These are phyloP conservation scores for Rutidosis leptorrhynchoides DNA, from an alignment of 129 eudicot genomes.

Conservation along the genomic window DNA sequence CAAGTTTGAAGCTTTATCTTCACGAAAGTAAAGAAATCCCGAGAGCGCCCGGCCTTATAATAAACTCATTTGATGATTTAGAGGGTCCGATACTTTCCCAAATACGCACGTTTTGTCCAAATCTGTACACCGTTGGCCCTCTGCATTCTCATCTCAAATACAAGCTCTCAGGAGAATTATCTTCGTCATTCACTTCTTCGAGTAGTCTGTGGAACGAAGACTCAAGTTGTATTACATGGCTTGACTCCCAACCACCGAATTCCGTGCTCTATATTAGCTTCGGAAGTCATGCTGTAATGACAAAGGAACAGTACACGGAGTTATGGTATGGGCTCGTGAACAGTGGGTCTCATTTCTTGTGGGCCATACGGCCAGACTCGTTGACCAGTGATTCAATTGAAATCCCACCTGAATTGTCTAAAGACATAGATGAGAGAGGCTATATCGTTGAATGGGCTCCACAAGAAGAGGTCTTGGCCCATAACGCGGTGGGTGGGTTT, in stretches of 20 bases:
- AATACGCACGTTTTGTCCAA: conserved; percentile 41
- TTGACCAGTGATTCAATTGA: conserved; percentile 5
- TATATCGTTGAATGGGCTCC: conserved; percentile 52
- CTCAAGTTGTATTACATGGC: conserved; percentile 41
- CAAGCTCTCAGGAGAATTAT: conserved; percentile 22
- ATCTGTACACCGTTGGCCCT: conserved; percentile 57
- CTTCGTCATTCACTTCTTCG: conserved; percentile 26
- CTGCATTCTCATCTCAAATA: conserved; percentile 46
- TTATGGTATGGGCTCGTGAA: conserved; percentile 52
- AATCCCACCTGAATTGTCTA: conserved; percentile 27
- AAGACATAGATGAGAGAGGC: conserved; percentile 36
- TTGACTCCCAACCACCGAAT: conserved; percentile 45
- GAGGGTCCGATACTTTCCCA: conserved; percentile 51
- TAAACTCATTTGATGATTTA: conserved; percentile 61
- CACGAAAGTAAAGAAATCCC: conserved; percentile 30
- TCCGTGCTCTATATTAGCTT: conserved; percentile 52
- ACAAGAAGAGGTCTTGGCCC: conserved; percentile 57
- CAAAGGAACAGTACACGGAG: conserved; percentile 43
- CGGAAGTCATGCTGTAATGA: conserved; percentile 40
- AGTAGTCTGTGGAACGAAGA: conserved; percentile 40
- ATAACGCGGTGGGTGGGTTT: conserved; percentile 52
- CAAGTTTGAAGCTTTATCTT: conserved; percentile 21
- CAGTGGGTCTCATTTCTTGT: conserved; percentile 39
- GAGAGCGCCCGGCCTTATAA: conserved; percentile 47
- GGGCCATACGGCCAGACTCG: conserved; percentile 41